phyloP scores from a whole-genome alignment of 768 basidiomycete genomes.

The Calocera cornea region DNA sequence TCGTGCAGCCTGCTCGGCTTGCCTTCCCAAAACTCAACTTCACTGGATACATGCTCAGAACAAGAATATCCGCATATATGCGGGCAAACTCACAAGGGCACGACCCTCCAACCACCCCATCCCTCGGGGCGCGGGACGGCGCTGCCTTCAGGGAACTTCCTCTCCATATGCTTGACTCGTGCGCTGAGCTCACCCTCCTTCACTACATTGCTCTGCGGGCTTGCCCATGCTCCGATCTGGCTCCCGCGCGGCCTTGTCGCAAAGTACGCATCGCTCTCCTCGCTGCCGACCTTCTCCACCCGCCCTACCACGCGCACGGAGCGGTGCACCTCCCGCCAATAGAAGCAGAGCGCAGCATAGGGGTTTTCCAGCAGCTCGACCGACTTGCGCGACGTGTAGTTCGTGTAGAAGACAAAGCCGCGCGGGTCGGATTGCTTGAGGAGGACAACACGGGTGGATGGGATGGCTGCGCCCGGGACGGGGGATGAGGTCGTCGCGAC shows the following conservation, averaged over 20 bases:
- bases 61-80: slow-evolving; percentile 6
- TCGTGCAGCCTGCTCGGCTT: slow-evolving; percentile 91
- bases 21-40: slow-evolving; percentile 96
- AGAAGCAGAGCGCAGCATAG: slow-evolving; percentile 70
- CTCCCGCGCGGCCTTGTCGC: slow-evolving; percentile 68
- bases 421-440: slow-evolving; percentile 77
- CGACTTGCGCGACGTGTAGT: slow-evolving; percentile 90
- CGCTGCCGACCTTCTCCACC: slow-evolving; percentile 59
- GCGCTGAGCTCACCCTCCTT: slow-evolving; percentile 53
- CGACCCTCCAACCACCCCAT: slow-evolving; percentile 93
- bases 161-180: slow-evolving; percentile 44
- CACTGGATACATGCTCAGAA: slow-evolving; percentile 34
- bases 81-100: slow-evolving; percentile 61
- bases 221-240: slow-evolving; percentile 85
- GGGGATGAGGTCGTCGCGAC: slow-evolving; percentile 30
- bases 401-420: slow-evolving; percentile 95
- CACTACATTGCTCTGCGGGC: slow-evolving; percentile 71
- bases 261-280: slow-evolving; percentile 77
- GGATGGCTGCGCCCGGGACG: slow-evolving; percentile 33
- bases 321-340: slow-evolving; percentile 75
- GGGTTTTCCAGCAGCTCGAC: slow-evolving; percentile 64
- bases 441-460: slow-evolving; percentile 79
- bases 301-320: slow-evolving; percentile 73
- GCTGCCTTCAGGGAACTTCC: slow-evolving; percentile 40
- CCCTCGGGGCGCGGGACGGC: slow-evolving; percentile 66